A percentile compares a stretch with the other conserved stretches of the same genome.
These are phyloP conservation scores for Cryptococcus deneoformans DNA, from an alignment of 1,284 basidiomycete genomes.

Conservation along the genomic window DNA sequence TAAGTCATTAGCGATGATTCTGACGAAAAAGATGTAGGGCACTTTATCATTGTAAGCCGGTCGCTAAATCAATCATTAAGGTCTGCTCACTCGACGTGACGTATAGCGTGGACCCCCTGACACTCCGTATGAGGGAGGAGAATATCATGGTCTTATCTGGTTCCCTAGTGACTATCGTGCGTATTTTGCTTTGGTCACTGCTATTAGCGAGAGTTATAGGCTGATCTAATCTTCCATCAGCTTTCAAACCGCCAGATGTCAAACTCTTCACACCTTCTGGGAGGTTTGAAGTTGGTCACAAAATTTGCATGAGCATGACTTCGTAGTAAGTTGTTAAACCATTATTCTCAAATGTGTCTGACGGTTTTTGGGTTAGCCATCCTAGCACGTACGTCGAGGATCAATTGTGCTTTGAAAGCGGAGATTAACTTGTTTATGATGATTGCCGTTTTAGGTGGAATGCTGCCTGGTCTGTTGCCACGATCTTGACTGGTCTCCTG, in stretches of 20 bases:
- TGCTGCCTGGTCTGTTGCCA: conserved; percentile 48
- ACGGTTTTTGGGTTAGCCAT: conserved; percentile 26
- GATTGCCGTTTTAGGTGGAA: conserved; percentile 36
- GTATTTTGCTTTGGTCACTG: conserved; percentile 47
- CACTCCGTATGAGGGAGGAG: conserved; percentile 86
- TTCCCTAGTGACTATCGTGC: conserved; percentile 87
- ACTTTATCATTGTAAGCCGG: conserved; percentile 74
- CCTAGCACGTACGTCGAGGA: conserved; percentile 40
- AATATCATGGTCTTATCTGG: conserved; percentile 72
- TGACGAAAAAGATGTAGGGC: conserved; percentile 59
- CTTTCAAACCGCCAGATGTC: conserved; percentile 93
- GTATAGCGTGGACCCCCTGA: conserved; percentile 84
- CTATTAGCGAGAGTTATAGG: no score
- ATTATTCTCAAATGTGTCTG: not conserved
- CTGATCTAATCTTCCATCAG: conserved; percentile 45
- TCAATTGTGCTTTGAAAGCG: not conserved
- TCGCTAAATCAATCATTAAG: not conserved
- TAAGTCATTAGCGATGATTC: not conserved
- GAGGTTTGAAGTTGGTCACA: conserved; percentile 86
- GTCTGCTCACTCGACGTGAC: conserved; percentile 1
- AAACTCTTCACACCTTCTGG: conserved; percentile 97
- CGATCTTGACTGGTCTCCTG: conserved; percentile 84
- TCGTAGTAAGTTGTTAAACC: not conserved
- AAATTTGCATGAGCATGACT: conserved; percentile 45
- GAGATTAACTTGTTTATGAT: not conserved